These are phyloP conservation scores for Vitis cinerea DNA, from an alignment of 164 flowering plant species.

Conservation along the genomic window DNA sequence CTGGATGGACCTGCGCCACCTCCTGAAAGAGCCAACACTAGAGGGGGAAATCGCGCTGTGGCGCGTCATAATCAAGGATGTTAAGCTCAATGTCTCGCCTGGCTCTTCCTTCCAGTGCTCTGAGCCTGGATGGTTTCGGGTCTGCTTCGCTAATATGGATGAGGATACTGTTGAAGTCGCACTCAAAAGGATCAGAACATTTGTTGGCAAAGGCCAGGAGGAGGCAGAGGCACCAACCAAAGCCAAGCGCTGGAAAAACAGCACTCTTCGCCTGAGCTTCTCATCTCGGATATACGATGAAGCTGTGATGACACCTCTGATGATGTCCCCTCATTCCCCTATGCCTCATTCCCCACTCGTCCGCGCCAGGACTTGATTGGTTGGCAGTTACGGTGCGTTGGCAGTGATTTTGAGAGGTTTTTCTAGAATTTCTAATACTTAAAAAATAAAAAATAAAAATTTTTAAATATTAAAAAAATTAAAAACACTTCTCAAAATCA, in stretches of 20 bases:
- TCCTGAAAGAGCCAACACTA: conserved; percentile 29
- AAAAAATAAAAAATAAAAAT: too few relatives aligned
- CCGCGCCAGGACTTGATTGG: conserved; percentile 21
- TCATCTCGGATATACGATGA: conserved; percentile 23
- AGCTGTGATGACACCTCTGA: conserved; percentile 19
- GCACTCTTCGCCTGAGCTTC: conserved; percentile 34
- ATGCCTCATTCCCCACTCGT: conserved; percentile 31
- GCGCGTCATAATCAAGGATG: conserved; percentile 41
- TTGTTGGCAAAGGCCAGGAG: conserved; percentile 16
- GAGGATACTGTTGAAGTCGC: conserved; percentile 43
- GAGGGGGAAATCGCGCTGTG: conserved; percentile 46
- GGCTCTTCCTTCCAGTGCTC: conserved; percentile 50
- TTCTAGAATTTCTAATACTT: too few relatives aligned
- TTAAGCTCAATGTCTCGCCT: conserved; percentile 59
- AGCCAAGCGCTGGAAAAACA: conserved; percentile 4
- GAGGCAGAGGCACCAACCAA: neutral
- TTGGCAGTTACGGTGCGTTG: too few relatives aligned
- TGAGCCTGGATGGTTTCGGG: conserved; percentile 66
- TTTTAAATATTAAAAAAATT: too few relatives aligned
- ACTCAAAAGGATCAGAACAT: conserved; percentile 31
- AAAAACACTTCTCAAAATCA: too few relatives aligned
- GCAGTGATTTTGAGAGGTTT: too few relatives aligned
- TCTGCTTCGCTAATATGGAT: conserved; percentile 60
- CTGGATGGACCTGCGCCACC: conserved; percentile 48
- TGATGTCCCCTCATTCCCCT: conserved; percentile 40